Conservation (phyloP, 164 flowering plant genomes). For the Vitis vinifera region DNA sequence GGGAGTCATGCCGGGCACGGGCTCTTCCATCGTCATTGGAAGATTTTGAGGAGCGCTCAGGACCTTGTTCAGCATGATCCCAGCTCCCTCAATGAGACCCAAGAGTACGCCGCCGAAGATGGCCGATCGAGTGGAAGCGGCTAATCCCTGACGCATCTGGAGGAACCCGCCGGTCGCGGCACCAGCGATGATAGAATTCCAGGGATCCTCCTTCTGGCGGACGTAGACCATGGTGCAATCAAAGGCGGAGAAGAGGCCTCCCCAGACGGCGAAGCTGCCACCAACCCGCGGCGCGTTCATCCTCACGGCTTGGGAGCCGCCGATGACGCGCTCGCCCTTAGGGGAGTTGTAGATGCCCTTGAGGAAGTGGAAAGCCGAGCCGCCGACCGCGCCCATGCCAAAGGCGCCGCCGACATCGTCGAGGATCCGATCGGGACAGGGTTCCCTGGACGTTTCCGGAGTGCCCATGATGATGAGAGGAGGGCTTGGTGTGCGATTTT, state of each 20-base stretch:
- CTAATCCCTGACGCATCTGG: slow-evolving; percentile 71
- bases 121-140: slow-evolving; percentile 66
- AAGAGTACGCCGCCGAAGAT: slow-evolving; percentile 66
- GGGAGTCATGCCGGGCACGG: slow-evolving; percentile 11
- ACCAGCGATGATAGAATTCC: slow-evolving; percentile 91
- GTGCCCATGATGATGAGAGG: slow-evolving; percentile 49
- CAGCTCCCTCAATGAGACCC: slow-evolving; percentile 88
- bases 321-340: slow-evolving; percentile 58
- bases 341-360: slow-evolving; percentile 80
- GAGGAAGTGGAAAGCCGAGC: slow-evolving; percentile 79
- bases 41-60: slow-evolving; percentile 44
- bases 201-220: slow-evolving; percentile 95
- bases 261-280: slow-evolving; percentile 94
- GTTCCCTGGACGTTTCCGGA: slow-evolving; percentile 79
- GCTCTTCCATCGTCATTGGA: slow-evolving; percentile 59
- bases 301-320: slow-evolving; percentile 73
- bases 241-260: slow-evolving; percentile 75
- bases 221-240: slow-evolving; percentile 83
- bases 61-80: slow-evolving; percentile 63
- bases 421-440: slow-evolving; percentile 90
- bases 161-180: slow-evolving; percentile 96
- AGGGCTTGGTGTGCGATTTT: too few species aligned
- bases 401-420: slow-evolving; percentile 91
- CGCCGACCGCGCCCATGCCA: slow-evolving; percentile 94
- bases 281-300: slow-evolving; percentile 90